Base-by-base conservation (phyloP, 2,329 filamentous ascomycete species). In the Aspergillus ibericus region DNA sequence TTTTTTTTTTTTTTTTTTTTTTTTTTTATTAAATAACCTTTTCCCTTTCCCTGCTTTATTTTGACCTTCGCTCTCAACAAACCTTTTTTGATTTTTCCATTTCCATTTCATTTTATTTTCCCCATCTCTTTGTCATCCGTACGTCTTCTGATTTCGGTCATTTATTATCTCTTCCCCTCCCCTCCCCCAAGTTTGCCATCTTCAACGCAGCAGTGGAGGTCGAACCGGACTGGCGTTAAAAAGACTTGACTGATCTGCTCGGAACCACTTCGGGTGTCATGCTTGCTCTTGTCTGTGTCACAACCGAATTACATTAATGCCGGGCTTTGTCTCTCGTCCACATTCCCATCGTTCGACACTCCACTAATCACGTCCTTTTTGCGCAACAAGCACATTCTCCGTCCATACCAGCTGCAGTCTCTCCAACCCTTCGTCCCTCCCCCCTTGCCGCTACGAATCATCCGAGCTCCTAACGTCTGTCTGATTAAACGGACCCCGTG, bases 281-380 rank as follows among this genome's bases (percentile, higher is more conserved):
- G 70, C 70, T 72, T 68, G 66, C 68, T 61, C 61, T 64, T 63
- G 66, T 62, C 66, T 70, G 71, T 74, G 71, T 74, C 71, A 75
- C 72, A 71, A 66, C 68, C 71, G 69, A 63, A 69, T 65, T 68
- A 70, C 68, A 66, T 71, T 68, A 66, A 71, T 70, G 67, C 69
- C 60, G 68, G 70, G 67, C 68, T 69, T 72, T 67, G 72, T 73
- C 67, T 71, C 66, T 71, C 66, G 55, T 63, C 69, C 66, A 67
- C 70, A 72, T 72, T 74, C 70, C 64, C 68, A 72, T 68, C 64
- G 53, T 66, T 68, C 64, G 64, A 68, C 61, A 38, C 58, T 69
- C 70, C 68, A 72, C 72, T 73, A 69, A 72, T 72, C 63, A 67
- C 65, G 63, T 56, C 60, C 55, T 34, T 61, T 67, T 66, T 65